Conservation (phyloP, 345 rosid species). For the Citrus sinensis region DNA sequence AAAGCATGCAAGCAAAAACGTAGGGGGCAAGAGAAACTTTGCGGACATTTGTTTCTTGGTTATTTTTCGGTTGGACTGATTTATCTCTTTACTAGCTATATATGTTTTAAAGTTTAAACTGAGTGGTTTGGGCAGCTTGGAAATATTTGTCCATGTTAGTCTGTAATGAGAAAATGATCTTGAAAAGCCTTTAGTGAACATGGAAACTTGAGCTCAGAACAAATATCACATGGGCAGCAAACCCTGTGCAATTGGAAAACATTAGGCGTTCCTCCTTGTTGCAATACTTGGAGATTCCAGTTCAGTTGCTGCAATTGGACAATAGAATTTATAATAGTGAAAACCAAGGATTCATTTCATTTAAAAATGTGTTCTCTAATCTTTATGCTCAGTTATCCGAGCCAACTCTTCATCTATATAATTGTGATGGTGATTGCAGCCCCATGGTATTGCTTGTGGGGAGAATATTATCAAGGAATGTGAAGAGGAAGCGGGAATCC, state of each 20-base stretch:
- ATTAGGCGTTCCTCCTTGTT: background rate
- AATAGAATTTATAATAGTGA: background rate
- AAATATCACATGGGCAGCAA: background rate
- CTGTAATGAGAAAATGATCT: background rate
- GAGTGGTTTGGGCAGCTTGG: background rate
- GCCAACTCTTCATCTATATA: background rate
- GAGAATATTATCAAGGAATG: conserved; percentile 89
- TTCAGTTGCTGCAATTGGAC: background rate
- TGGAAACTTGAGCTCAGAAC: conserved; percentile 3
- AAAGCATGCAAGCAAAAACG: background rate
- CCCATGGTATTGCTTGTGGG: conserved; percentile 69
- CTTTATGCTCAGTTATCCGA: background rate
- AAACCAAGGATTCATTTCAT: background rate
- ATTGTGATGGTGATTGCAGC: conserved; percentile 43
- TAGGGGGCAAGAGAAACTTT: conserved; percentile 2
- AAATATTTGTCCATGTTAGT: background rate
- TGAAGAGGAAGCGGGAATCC: conserved; percentile 92
- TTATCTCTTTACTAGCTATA: background rate
- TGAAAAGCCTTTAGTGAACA: background rate
- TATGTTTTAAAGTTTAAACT: background rate
- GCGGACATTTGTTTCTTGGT: background rate
- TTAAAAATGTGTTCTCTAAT: conserved; percentile 2
- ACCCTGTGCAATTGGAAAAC: background rate
- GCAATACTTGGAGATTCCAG: background rate
- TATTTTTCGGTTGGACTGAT: background rate